Evolutionary conservation across 768 basidiomycete species (phyloP), one percentile per base, ranked within the genome.

Genomic region (Termitomyces sp.): DNA sequence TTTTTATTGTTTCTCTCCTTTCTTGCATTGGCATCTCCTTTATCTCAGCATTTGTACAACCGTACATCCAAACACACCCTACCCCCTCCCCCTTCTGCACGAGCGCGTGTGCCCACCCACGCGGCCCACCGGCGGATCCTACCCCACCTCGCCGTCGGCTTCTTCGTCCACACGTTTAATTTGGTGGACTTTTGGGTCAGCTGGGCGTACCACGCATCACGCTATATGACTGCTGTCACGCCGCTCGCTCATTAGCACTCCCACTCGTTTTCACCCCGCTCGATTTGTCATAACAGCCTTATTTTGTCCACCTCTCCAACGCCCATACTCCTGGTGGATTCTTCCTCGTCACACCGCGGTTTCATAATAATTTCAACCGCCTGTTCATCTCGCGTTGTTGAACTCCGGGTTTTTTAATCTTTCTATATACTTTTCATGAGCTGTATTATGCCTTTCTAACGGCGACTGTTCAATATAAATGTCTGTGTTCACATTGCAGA

Each of bases 271-370:
- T 62, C 44, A 20, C 42, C 45, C 15, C 63, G 64, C 64, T 67
- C 64, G 64, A 63, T 67, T 67, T 67, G 66, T 67, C 56, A 49
- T 58, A 58, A 57, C 60, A 62, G 49, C 58, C 24, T 58, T 59
- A 36, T 40, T 54, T 57, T 49, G 33, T 35, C 28, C 13, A 13
- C 20, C 11, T 58, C 38, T 38, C 28, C 20, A 7, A 49, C 22
- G 4, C 58, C 20, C 33, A 12, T 12, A 48, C 52, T 7, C 22
- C 18, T 36, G 28, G 35, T 32, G 16, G 11, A 54, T 28, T 24
- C 22, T 48, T 48, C 36, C 35, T 32, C 40, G 5, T 32, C 40
- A 38, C 5, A 46, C n/a, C 16, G 36, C 28, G 20, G 35, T 9
- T n/a, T n/a, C 7, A 3, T 15, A 28, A 55, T 55, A n/a, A n/a